Percentiles rank a stretch among this genome's conserved stretches.
Evolutionary conservation across 805 yeast genomes (phyloP).

Genomic region (Yamadazyma laniorum): DNA sequence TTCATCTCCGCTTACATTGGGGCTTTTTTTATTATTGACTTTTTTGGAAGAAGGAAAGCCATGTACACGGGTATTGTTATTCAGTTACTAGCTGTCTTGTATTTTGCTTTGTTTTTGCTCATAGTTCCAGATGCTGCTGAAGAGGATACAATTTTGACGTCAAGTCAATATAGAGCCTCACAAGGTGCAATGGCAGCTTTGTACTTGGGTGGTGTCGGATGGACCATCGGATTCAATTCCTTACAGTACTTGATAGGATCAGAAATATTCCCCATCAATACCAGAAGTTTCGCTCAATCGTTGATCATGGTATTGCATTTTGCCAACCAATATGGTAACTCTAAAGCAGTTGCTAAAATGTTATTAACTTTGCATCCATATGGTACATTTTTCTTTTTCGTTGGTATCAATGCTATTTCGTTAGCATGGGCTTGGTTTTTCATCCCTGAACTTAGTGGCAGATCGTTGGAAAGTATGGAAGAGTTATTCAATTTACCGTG

Average conservation of each 20-base stretch:
- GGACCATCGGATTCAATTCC: conserved; percentile 60
- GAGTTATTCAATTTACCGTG: conserved; percentile 54
- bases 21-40: conserved; percentile 55
- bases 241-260: conserved; percentile 55
- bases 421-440: conserved; percentile 49
- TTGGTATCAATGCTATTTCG: conserved; percentile 41
- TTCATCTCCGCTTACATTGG: conserved; percentile 46
- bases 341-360: conserved; percentile 55
- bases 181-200: conserved; percentile 51
- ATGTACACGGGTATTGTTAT: conserved; percentile 48
- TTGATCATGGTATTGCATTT: conserved; percentile 55
- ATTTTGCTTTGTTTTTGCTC: conserved; percentile 46
- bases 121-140: conserved; percentile 45
- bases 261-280: conserved; percentile 52
- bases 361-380: conserved; percentile 41
- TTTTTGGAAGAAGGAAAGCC: conserved; percentile 50
- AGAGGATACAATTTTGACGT: conserved; percentile 25
- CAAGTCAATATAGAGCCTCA: conserved; percentile 37
- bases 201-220: conserved; percentile 51
- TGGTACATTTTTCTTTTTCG: conserved; percentile 55
- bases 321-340: conserved; percentile 56
- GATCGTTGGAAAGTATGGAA: conserved; percentile 52
- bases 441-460: conserved; percentile 50
- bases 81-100: conserved; percentile 44
- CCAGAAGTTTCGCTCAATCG: conserved; percentile 50